A percentile compares a stretch with the other conserved stretches of the same genome.
Conservation (phyloP, 257 asterid species). For the Misopates orontium region DNA sequence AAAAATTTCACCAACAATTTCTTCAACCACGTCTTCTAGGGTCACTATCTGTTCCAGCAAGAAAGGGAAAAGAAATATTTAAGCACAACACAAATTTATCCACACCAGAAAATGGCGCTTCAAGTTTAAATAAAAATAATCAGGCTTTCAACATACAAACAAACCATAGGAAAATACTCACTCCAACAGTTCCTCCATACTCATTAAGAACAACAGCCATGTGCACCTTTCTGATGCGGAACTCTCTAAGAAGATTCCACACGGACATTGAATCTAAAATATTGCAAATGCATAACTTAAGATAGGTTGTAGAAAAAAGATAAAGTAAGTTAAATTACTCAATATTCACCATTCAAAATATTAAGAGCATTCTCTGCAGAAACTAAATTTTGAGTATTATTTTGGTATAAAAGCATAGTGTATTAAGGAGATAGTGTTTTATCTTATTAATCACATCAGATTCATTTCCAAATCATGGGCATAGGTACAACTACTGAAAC, state of each 20-base stretch:
- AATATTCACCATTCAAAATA: background rate
- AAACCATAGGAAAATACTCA: constrained; percentile 39
- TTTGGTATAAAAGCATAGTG: background rate
- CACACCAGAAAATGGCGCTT: constrained; percentile 20
- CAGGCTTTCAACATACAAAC: constrained; percentile 11
- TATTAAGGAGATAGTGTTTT: background rate
- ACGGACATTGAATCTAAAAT: constrained; percentile 97
- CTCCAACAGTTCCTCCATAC: constrained; percentile 99
- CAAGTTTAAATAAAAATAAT: background rate
- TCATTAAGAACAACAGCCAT: constrained; percentile 99
- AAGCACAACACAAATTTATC: constrained; percentile 24
- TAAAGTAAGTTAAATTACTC: constrained; percentile 9
- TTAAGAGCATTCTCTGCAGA: background rate
- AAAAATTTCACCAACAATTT: constrained; percentile 98
- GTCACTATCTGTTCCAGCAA: constrained; percentile 75
- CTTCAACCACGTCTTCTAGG: constrained; percentile 99
- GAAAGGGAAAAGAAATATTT: constrained; percentile 21
- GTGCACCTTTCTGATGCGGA: constrained; percentile 98
- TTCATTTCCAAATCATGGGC: constrained; percentile 3
- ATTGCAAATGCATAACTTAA: constrained; percentile 20
- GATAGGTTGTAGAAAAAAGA: constrained; percentile 3
- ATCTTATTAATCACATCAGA: constrained; percentile 5
- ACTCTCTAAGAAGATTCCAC: constrained; percentile 99
- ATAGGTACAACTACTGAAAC: background rate
- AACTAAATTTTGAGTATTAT: background rate